Percentiles rank a stretch among this genome's conserved stretches.
phyloP scores from a whole-genome alignment of 352 stramenopile genomes.

The Pythium insidiosum region DNA sequence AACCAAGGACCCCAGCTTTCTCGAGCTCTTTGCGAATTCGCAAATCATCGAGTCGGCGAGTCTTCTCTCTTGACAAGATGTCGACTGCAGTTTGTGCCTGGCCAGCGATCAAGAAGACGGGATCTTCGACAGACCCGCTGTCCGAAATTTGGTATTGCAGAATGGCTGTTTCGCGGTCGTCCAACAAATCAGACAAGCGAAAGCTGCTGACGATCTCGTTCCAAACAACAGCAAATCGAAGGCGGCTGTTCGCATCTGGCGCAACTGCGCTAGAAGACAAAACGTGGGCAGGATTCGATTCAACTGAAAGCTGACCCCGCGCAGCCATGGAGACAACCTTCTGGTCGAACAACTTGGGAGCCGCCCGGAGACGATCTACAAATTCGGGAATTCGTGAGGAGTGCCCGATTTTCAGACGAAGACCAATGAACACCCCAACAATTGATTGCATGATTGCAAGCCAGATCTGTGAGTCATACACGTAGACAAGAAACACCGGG shows the following conservation, averaged over 20 bases:
- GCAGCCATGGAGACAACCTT: conserved; percentile 72
- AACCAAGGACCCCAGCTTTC: conserved; percentile 64
- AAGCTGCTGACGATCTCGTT: conserved; percentile 88
- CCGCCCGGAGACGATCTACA: conserved; percentile 47
- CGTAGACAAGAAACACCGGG: conserved; percentile 77
- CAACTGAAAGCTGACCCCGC: conserved; percentile 54
- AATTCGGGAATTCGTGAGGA: conserved; percentile 75
- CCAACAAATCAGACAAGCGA: conserved; percentile 76
- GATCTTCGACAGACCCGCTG: conserved; percentile 69
- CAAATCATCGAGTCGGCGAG: conserved; percentile 42
- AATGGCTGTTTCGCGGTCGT: conserved; percentile 83
- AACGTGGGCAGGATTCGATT: conserved; percentile 26
- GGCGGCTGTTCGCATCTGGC: conserved; percentile 64
- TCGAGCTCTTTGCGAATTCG: conserved; percentile 64
- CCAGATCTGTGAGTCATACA: conserved; percentile 87
- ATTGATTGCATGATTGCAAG: conserved; percentile 77
- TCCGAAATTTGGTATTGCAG: conserved; percentile 87
- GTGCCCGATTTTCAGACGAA: conserved; percentile 77
- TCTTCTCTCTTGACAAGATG: conserved; percentile 52
- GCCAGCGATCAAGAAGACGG: conserved; percentile 81
- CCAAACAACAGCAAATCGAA: conserved; percentile 85
- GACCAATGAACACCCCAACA: conserved; percentile 64
- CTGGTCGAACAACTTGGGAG: conserved; percentile 62
- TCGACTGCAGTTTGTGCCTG: conserved; percentile 65
- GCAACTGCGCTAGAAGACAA: conserved; percentile 42